Evolutionary conservation across 2,329 filamentous ascomycete genomes (phyloP), one percentile per base, ranked within the genome.

Genomic region (Niveomyces coronatus): DNA sequence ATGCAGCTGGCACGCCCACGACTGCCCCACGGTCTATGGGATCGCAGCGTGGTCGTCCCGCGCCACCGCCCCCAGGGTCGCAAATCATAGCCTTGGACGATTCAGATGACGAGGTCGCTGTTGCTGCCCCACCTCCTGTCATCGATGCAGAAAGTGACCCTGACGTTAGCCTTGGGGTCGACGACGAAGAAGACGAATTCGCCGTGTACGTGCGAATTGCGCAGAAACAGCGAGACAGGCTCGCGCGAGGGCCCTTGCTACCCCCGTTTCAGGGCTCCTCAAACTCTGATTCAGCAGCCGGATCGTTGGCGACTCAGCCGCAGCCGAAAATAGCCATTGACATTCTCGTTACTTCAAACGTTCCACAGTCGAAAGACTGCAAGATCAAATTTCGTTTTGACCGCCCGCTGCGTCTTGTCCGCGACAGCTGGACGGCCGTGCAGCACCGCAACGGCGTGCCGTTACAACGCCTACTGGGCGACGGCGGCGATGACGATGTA

Each of bases 371-470:
- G 0, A 70, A 62, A 17, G 60, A 74, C 16, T 54, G 37, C 8
- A 53, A 86, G 20, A 63, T 85, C 36, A 77, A 71, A 35, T 74
- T 83, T 27, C 76, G 75, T 48, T 67, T 85, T 43, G 74, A 73
- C 23, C 82, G 85, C 51, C 66, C 71, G 3, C 63, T 95, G 5
- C 71, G 73, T 43, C 64, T 82, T 40, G 74, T 88, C 5, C 73
- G 79, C 29, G 55, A 74, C 26, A 74, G 73, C 10, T 95, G 86
- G 84, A 75, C 82, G 48, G 60, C 65, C 10, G 68, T 69, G 38
- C 80, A 88, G 52, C 56, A 55, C 2, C 70, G 57, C 2, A 57
- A 63, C 3, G 53, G 55, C 2, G 35, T 56, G 5, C 23, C 48
- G 9, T 49, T 68, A 7, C 46, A 57, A 3, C 17, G n/a, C 15